These are phyloP conservation scores for Sambucus nigra DNA, from an alignment of 129 eudicot species.

Conservation along the genomic window DNA sequence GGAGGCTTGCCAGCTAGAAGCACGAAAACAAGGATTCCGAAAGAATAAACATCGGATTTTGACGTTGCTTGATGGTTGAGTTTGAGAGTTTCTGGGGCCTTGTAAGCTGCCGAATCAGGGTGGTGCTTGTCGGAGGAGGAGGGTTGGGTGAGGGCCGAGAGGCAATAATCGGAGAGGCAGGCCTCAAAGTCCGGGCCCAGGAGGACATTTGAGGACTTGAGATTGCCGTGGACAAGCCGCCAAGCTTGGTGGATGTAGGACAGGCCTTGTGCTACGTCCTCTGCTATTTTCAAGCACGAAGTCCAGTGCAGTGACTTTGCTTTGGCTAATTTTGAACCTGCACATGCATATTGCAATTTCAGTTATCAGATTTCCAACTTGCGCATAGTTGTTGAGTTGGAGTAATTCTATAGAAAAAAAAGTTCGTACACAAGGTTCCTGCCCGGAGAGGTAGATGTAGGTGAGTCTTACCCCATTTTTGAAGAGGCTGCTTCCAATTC, in stretches of 20 bases:
- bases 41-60: conserved; percentile 81
- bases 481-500: too few relatives aligned
- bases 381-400: too few relatives aligned
- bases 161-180: conserved; percentile 80
- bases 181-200: conserved; percentile 89
- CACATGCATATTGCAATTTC: conserved; percentile 18
- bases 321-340: conserved; percentile 79
- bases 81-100: conserved; percentile 67
- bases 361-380: neutral
- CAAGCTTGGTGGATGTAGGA: conserved; percentile 93
- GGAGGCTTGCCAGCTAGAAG: conserved; percentile 70
- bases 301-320: conserved; percentile 94
- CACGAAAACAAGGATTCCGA: conserved; percentile 67
- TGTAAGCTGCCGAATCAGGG: conserved; percentile 32
- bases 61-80: conserved; percentile 40
- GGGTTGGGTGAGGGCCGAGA: conserved; percentile 30
- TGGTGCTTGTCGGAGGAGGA: conserved; percentile 8
- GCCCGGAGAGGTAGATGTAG: too few relatives aligned
- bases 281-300: conserved; percentile 83
- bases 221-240: conserved; percentile 80
- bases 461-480: too few relatives aligned
- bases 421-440: too few relatives aligned
- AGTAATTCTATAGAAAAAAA: too few relatives aligned
- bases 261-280: conserved; percentile 74
- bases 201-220: conserved; percentile 75